Evolutionary conservation across 768 basidiomycete genomes (phyloP).

Genomic region (Lactarius pseudohatsudake): DNA sequence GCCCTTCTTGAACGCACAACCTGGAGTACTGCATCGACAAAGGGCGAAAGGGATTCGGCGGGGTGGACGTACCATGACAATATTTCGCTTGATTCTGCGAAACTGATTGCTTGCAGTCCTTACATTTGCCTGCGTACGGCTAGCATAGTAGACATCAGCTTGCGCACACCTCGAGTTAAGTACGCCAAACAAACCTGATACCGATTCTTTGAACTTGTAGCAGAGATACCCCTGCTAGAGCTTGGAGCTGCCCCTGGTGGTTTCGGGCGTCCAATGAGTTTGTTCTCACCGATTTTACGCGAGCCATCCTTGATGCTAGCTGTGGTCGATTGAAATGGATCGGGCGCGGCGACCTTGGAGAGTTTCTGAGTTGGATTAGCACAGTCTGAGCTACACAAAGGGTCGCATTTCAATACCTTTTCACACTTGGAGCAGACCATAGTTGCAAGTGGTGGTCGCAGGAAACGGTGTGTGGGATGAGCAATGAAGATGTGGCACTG

Average conservation of each 20-base stretch:
- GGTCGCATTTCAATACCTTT: constrained; percentile 41
- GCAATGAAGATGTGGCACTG: neutral
- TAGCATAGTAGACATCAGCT: constrained; percentile 35
- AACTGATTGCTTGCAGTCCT: constrained; percentile 79
- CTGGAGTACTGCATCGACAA: constrained; percentile 39
- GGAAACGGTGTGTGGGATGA: too few relatives aligned
- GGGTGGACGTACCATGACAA: constrained; percentile 66
- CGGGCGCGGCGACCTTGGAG: constrained; percentile 85
- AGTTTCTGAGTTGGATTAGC: constrained; percentile 61
- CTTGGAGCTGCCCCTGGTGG: constrained; percentile 27
- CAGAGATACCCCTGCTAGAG: constrained; percentile 23
- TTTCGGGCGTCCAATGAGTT: constrained; percentile 62
- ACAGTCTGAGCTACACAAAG: constrained; percentile 29
- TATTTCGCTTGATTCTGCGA: constrained; percentile 89
- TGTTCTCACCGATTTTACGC: constrained; percentile 83
- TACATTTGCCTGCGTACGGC: constrained; percentile 87
- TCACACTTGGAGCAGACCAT: constrained; percentile 93
- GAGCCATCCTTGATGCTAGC: constrained; percentile 75
- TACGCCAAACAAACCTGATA: constrained; percentile 57
- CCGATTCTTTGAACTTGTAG: constrained; percentile 68
- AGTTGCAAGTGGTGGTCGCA: constrained; percentile 15
- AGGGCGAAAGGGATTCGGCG: constrained; percentile 5
- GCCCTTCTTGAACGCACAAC: constrained; percentile 87
- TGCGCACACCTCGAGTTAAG: constrained; percentile 19
- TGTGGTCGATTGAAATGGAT: constrained; percentile 77